Conservation (phyloP, 2,329 filamentous ascomycete genomes). For the Fusarium austroafricanum region DNA sequence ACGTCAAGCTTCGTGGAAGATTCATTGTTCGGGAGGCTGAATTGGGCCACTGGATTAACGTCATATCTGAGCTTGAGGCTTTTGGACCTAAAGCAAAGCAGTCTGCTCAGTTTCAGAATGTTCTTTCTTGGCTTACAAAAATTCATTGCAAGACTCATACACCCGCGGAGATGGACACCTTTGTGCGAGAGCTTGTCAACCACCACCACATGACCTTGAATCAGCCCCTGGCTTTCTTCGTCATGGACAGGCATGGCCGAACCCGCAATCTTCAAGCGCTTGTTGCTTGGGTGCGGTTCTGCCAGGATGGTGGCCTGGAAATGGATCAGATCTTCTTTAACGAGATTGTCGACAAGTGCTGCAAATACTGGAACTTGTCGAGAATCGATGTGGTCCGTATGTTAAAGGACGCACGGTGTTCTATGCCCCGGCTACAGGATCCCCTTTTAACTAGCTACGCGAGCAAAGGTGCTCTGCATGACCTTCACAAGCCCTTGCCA, state of each 20-base stretch:
- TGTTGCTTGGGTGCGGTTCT: constrained; percentile 51
- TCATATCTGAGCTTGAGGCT: constrained; percentile 34
- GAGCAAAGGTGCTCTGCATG: constrained; percentile 31
- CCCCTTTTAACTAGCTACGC: constrained; percentile 39
- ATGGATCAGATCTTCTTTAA: constrained; percentile 48
- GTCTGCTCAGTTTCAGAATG: constrained; percentile 42
- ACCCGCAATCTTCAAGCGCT: constrained; percentile 46
- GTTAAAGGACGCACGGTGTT: constrained; percentile 46
- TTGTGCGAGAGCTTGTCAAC: constrained; percentile 46
- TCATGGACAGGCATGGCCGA: constrained; percentile 49
- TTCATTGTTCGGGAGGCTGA: constrained; percentile 46
- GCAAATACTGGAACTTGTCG: constrained; percentile 50
- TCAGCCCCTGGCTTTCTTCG: constrained; percentile 45
- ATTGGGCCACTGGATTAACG: constrained; percentile 46
- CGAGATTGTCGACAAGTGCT: constrained; percentile 46
- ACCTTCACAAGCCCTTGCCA: constrained; percentile 38
- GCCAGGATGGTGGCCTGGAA: constrained; percentile 44
- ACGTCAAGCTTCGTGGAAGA: constrained; percentile 46
- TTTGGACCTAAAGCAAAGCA: constrained; percentile 37
- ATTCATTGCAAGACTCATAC: constrained; percentile 45
- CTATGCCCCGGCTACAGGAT: constrained; percentile 39
- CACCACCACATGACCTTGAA: constrained; percentile 45
- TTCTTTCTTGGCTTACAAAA: constrained; percentile 51
- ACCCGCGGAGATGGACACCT: constrained; percentile 44
- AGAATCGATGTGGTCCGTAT: constrained; percentile 40